These are phyloP conservation scores for Tylopilus orsonianus DNA, from an alignment of 1,284 basidiomycete genomes.

Conservation along the genomic window DNA sequence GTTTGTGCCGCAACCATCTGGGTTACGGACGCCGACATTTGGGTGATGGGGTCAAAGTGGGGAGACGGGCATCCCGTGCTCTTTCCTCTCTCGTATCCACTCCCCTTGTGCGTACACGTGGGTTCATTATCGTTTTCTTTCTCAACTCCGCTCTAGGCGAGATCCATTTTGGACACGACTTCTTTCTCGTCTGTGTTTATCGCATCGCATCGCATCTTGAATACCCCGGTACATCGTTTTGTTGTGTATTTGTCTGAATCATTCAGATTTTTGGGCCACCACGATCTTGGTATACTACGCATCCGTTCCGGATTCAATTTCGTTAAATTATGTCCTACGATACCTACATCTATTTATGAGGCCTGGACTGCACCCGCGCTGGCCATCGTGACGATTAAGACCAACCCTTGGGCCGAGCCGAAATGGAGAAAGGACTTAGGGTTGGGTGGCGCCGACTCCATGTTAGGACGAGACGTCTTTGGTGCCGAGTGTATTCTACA, in stretches of 20 bases:
- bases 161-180: not conserved
- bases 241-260: too few relatives aligned
- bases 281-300: not conserved
- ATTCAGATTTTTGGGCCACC: constrained; percentile 7
- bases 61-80: not conserved
- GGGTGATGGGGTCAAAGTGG: constrained; percentile 11
- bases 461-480: too few relatives aligned
- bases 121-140: not conserved
- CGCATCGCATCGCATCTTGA: constrained; percentile 6
- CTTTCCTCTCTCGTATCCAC: too few relatives aligned
- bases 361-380: too few relatives aligned
- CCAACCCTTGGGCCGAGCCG: too few relatives aligned
- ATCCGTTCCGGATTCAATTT: not conserved
- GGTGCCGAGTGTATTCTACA: too few relatives aligned
- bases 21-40: constrained; percentile 28
- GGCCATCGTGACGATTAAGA: too few relatives aligned
- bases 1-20: constrained; percentile 29
- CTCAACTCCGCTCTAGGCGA: not conserved
- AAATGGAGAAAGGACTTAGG: too few relatives aligned
- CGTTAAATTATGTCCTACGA: not conserved
- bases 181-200: not conserved
- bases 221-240: not conserved
- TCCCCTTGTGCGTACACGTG: too few relatives aligned
- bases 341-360: not conserved
- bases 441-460: too few relatives aligned